Evolutionary conservation across 345 rosid species (phyloP).

Genomic region (Pseudoturritis turrita): DNA sequence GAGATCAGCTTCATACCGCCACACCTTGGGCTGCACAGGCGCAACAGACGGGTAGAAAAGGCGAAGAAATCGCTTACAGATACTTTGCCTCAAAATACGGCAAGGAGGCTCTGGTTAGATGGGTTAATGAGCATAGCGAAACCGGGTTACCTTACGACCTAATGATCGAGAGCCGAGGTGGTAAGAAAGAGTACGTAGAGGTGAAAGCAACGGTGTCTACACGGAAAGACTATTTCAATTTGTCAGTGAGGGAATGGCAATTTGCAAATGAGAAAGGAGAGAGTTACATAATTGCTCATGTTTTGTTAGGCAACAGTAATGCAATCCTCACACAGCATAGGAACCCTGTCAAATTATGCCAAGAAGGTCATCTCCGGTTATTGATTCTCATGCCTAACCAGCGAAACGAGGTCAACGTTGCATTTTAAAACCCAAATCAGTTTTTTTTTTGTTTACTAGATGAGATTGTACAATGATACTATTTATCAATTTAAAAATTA

Average conservation of each 20-base stretch:
- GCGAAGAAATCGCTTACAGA: constrained; percentile 65
- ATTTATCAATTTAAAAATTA: neutral
- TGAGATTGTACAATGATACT: neutral
- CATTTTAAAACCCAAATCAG: neutral
- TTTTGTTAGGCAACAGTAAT: constrained; percentile 43
- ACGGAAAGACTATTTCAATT: constrained; percentile 72
- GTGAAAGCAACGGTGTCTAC: constrained; percentile 79
- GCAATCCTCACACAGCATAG: constrained; percentile 51
- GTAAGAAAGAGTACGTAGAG: constrained; percentile 54
- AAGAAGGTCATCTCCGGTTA: constrained; percentile 58
- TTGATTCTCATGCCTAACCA: constrained; percentile 64
- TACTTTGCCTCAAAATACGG: constrained; percentile 42
- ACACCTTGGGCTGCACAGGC: constrained; percentile 44
- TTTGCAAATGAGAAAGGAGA: constrained; percentile 65
- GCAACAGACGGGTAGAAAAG: constrained; percentile 56
- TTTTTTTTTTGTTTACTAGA: neutral
- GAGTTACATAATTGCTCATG: constrained; percentile 58
- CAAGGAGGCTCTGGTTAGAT: constrained; percentile 40
- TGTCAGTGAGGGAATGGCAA: constrained; percentile 81
- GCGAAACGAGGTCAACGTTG: constrained; percentile 20
- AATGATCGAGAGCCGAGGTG: constrained; percentile 31
- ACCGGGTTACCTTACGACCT: constrained; percentile 83
- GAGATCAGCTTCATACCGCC: constrained; percentile 52
- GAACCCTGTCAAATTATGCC: constrained; percentile 70
- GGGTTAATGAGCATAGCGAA: constrained; percentile 77